phyloP scores from a whole-genome alignment of 2,329 filamentous ascomycete species.

The Penicillium vulpinum region DNA sequence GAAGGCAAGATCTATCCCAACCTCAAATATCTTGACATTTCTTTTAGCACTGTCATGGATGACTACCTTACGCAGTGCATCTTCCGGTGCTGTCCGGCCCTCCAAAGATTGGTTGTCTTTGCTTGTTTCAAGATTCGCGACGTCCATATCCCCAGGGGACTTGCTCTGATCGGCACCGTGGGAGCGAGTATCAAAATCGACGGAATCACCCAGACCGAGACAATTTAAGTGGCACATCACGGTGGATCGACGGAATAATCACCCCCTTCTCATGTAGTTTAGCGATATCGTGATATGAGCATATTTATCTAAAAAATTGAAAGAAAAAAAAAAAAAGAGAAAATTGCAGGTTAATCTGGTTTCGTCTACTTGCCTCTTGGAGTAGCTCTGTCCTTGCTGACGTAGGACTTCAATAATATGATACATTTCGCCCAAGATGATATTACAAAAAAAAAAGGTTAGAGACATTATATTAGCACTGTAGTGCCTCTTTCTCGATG shows the following conservation, averaged over 20 bases:
- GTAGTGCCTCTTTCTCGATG: neutral
- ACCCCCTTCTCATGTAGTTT: neutral
- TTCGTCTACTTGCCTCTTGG: neutral
- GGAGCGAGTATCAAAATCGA: constrained; percentile 21
- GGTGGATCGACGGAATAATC: neutral
- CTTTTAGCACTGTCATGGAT: constrained; percentile 58
- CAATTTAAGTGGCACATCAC: neutral
- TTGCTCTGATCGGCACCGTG: constrained; percentile 57
- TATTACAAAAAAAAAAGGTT: neutral
- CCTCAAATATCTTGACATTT: constrained; percentile 71
- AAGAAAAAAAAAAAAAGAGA: too few species aligned
- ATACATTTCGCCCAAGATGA: neutral
- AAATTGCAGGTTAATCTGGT: neutral
- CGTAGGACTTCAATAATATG: neutral
- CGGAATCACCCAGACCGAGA: constrained; percentile 14
- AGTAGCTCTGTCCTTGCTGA: neutral
- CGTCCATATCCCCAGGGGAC: constrained; percentile 56
- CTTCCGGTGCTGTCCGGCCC: constrained; percentile 47
- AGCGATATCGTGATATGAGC: neutral
- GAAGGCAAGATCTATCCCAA: constrained; percentile 63
- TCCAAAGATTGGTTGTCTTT: constrained; percentile 61
- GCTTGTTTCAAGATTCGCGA: constrained; percentile 62
- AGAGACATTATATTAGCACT: neutral
- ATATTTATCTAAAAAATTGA: neutral
- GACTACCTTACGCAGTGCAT: constrained; percentile 48